Evolutionary conservation across 2,329 filamentous ascomycete genomes (phyloP).

Genomic region (Chaetoscypha palmicola): DNA sequence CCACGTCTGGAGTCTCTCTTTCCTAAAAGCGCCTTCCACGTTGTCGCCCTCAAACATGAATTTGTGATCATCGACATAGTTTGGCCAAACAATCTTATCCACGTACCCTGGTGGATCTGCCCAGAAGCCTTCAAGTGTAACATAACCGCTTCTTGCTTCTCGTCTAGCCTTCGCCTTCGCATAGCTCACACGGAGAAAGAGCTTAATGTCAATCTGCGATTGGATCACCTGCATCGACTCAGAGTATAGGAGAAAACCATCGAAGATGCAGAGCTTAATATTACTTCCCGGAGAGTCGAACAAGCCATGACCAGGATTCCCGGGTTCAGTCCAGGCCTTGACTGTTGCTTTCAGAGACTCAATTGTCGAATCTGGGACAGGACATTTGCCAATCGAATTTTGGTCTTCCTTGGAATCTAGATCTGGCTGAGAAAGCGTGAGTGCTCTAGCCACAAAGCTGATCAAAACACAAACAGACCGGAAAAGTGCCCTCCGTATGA

Average conservation of each 20-base stretch:
- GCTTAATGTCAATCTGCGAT: constrained; percentile 60
- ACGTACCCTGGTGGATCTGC: constrained; percentile 90
- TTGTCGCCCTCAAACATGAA: constrained; percentile 70
- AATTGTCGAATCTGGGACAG: constrained; percentile 43
- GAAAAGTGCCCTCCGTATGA: constrained; percentile 56
- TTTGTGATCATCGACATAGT: constrained; percentile 74
- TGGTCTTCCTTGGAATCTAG: constrained; percentile 54
- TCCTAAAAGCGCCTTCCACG: constrained; percentile 49
- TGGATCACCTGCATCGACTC: constrained; percentile 44
- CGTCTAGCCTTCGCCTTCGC: constrained; percentile 56
- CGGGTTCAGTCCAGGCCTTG: constrained; percentile 38
- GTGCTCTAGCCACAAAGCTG: background rate
- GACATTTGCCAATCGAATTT: constrained; percentile 51
- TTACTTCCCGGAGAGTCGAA: constrained; percentile 9
- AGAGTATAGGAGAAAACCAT: constrained; percentile 82
- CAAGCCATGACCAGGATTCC: constrained; percentile 40
- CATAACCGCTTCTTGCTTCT: constrained; percentile 66
- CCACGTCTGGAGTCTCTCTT: constrained; percentile 37
- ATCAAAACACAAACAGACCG: constrained; percentile 39
- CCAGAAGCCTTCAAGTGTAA: constrained; percentile 88
- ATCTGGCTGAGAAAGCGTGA: constrained; percentile 35
- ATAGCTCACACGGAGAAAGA: constrained; percentile 70
- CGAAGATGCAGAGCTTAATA: constrained; percentile 60
- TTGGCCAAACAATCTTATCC: constrained; percentile 91
- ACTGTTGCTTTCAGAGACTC: constrained; percentile 41